Percentiles rank a stretch among this genome's conserved stretches.
Conservation (phyloP, 352 stramenopile genomes). For the Pythium vanterpoolii region DNA sequence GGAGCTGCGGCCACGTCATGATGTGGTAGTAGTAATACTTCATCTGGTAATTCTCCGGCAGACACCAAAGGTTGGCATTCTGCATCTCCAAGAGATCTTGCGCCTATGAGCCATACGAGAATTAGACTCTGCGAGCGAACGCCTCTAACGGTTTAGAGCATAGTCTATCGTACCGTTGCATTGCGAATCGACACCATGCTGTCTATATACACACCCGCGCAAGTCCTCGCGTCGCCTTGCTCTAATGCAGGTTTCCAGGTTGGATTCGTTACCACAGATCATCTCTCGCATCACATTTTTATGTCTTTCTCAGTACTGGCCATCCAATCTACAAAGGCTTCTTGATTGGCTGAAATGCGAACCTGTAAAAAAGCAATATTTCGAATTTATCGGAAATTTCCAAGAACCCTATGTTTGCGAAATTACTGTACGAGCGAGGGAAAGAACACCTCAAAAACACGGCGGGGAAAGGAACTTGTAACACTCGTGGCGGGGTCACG, state of each 20-base stretch:
- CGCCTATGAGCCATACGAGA: constrained; percentile 35
- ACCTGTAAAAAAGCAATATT: not conserved
- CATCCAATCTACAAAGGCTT: constrained; percentile 6
- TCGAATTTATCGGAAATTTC: not conserved
- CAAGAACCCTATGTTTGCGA: not conserved
- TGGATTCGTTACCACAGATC: constrained; percentile 23
- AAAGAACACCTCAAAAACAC: constrained; percentile 8
- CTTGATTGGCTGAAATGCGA: not conserved
- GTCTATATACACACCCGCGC: not conserved
- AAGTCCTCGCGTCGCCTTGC: not conserved
- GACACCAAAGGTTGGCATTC: constrained; percentile 98
- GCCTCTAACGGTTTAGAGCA: not conserved
- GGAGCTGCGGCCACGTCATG: constrained; percentile 98
- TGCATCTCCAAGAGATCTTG: constrained; percentile 98
- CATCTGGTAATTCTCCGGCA: constrained; percentile 99
- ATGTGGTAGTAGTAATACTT: constrained; percentile 99
- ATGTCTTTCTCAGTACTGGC: constrained; percentile 13
- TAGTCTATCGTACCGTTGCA: constrained; percentile 63
- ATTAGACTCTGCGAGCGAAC: not conserved
- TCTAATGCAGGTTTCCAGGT: not conserved
- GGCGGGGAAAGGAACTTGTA: not conserved
- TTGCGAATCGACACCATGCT: constrained; percentile 95
- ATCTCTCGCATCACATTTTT: not conserved
- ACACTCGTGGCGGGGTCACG: not conserved
- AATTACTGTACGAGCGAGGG: constrained; percentile 1